A percentile compares a stretch with the other conserved stretches of the same genome.
Evolutionary conservation across 305 asterid genomes (phyloP).

Genomic region (Withania somnifera): DNA sequence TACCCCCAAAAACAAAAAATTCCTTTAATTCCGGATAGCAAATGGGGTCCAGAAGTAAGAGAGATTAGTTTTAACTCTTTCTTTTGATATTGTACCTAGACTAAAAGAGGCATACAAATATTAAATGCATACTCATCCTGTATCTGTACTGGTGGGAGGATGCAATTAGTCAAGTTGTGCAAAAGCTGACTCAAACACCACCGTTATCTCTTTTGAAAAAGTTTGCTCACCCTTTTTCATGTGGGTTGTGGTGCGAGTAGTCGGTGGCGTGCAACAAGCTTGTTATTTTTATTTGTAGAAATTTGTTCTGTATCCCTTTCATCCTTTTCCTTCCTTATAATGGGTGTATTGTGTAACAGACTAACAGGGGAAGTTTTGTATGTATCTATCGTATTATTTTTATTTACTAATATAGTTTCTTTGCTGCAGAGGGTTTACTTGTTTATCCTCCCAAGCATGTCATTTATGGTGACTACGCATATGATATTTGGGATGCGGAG

Average conservation of each 20-base stretch:
- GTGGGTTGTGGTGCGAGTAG: not conserved
- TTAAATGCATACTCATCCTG: not conserved
- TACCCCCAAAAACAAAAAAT: not conserved
- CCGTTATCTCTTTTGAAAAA: not conserved
- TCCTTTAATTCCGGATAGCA: not conserved
- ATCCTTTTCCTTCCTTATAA: not conserved
- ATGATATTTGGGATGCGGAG: slow-evolving; percentile 72
- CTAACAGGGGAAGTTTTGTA: not conserved
- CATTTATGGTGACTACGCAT: slow-evolving; percentile 83
- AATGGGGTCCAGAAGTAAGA: not conserved
- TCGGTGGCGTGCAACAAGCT: not conserved
- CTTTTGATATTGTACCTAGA: not conserved
- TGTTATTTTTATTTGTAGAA: not conserved
- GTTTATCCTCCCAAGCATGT: slow-evolving; percentile 86
- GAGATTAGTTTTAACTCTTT: not conserved
- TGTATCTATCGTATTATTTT: not conserved
- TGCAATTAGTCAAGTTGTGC: not conserved
- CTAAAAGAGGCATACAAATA: not conserved
- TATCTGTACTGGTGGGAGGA: not conserved
- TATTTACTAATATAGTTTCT: slow-evolving; percentile 1
- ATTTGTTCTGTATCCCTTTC: not conserved
- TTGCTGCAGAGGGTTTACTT: slow-evolving; percentile 65
- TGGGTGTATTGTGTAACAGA: not conserved
- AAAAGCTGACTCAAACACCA: not conserved
- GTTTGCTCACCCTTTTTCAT: not conserved